These are phyloP conservation scores for Pisolithus microcarpus DNA, from an alignment of 768 basidiomycete genomes.

Conservation along the genomic window DNA sequence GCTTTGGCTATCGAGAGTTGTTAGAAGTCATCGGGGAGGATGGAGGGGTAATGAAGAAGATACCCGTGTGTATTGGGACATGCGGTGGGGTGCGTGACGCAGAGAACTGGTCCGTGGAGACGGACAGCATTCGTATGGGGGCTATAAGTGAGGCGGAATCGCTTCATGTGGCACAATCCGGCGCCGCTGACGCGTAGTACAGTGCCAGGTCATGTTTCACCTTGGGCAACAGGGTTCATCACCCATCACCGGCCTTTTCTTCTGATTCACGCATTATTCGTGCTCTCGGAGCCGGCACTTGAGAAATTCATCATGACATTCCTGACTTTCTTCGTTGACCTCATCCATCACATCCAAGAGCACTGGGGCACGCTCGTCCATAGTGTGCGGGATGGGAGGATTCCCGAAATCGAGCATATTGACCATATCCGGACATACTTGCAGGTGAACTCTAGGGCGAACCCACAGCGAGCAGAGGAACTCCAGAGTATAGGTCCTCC, in stretches of 20 bases:
- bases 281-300: slow-evolving; percentile 6
- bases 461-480: slow-evolving; percentile 16
- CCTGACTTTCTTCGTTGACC: slow-evolving; percentile 6
- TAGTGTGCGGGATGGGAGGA: slow-evolving; percentile 8
- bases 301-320: background rate
- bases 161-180: background rate
- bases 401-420: slow-evolving; percentile 12
- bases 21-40: background rate
- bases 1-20: too few species aligned
- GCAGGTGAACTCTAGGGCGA: slow-evolving; percentile 8
- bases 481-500: slow-evolving; percentile 10
- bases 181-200: background rate
- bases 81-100: background rate
- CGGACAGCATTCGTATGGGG: background rate
- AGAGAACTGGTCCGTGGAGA: background rate
- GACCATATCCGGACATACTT: slow-evolving; percentile 9
- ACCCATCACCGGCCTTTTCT: slow-evolving; percentile 11
- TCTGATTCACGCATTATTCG: slow-evolving; percentile 18
- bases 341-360: slow-evolving; percentile 12
- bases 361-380: slow-evolving; percentile 13
- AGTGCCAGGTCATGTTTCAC: slow-evolving; percentile 10
- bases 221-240: slow-evolving; percentile 13
- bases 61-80: background rate
- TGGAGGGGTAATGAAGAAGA: background rate
- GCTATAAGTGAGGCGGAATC: background rate